Base-by-base conservation (phyloP, 2,329 filamentous ascomycete species). In the Fusarium sp. region DNA sequence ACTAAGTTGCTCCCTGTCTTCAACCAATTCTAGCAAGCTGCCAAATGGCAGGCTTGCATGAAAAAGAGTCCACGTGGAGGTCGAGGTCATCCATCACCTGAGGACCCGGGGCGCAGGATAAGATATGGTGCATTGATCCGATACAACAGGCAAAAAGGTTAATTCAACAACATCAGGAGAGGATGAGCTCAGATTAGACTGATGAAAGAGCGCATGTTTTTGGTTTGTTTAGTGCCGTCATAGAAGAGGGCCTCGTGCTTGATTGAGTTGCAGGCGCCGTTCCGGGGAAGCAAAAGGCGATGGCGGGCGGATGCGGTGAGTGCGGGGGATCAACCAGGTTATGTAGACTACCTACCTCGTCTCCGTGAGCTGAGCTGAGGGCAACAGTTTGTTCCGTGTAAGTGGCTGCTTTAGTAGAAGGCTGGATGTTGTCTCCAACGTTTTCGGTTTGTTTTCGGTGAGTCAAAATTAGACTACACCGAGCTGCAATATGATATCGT, bases 261-360 rank as follows among this genome's bases (percentile, higher is more conserved):
- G 34, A 28, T 39, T 48, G 57, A 31, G 40, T 46, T 31, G 40
- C 32, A 49, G 52, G 32, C 38, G 53, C 26, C 26, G 54, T 65
- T 63, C 53, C 61, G 61, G 52, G 49, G 58, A 54, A 56, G 49
- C 26, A 32, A 53, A 51, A 58, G 19, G 52, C 58, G 55, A 65
- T 53, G 46, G 35, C 44, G 22, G 56, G 52, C 53, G 53, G 67
- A 63, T 67, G 65, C 65, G 67, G 67, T 70, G 67, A 63, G 65
- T 70, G 67, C 65, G 67, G 66, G 67, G 65, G 59, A 57, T 61
- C 42, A 58, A 48, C 59, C 35, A n/a, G 38, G 29, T 35, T 47
- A 43, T 53, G 42, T 25, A 25, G 34, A 46, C 36, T 34, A 35
- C 40, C 34, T 34, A 39, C 41, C n/a, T n/a, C n/a, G n/a, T n/a